Conservation (phyloP, 2,329 filamentous ascomycete species). For the Penicillium sumatraense region DNA sequence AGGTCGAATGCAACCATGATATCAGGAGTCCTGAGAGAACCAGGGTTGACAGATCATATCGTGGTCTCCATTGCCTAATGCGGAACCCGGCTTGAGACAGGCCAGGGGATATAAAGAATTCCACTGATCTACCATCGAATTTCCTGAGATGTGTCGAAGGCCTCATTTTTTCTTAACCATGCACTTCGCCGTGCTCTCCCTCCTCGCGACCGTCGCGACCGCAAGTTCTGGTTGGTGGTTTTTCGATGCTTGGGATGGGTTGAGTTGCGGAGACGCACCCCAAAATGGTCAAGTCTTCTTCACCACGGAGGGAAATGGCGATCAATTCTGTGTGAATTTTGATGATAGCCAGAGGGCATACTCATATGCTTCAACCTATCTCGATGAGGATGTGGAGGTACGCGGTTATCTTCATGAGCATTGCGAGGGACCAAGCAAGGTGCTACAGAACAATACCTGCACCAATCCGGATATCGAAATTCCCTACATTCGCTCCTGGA, state of each 20-base stretch:
- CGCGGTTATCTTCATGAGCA: conserved; percentile 9
- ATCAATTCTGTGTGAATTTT: conserved; percentile 3
- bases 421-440: conserved; percentile 8
- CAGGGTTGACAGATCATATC: not conserved
- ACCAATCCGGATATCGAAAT: conserved; percentile 11
- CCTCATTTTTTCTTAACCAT: not conserved
- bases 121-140: not conserved
- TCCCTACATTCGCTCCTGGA: conserved; percentile 12
- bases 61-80: not conserved
- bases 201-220: not conserved
- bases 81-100: conserved; percentile 4
- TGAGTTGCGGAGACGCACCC: conserved; percentile 8
- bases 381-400: conserved; percentile 1
- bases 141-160: not conserved
- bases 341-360: conserved; percentile 1
- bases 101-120: not conserved
- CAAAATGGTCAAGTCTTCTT: conserved; percentile 6
- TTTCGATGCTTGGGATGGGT: conserved; percentile 10
- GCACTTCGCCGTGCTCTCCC: not conserved
- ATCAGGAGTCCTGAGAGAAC: not conserved
- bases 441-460: conserved; percentile 8
- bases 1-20: conserved; percentile 4
- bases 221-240: conserved; percentile 8
- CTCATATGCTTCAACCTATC: not conserved
- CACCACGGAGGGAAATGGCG: conserved; percentile 2